phyloP scores from a whole-genome alignment of 306 rosid species.

The Malus orientalis region DNA sequence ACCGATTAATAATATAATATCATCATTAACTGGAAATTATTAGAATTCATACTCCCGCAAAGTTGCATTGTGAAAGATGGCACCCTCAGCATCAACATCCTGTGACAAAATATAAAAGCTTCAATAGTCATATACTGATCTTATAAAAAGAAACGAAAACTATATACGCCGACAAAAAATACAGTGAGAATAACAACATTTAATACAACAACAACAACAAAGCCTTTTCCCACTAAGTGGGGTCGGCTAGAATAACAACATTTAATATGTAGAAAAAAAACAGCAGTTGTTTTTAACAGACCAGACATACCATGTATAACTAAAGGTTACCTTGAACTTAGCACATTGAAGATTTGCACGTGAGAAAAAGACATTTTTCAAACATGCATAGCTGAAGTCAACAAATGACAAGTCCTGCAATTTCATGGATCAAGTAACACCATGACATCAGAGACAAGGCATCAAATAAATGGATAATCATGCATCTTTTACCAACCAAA shows the following conservation, averaged over 20 bases:
- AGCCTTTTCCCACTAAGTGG: too few relatives aligned
- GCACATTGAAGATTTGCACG: conserved; percentile 86
- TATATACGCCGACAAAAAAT: background rate
- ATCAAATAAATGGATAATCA: conserved; percentile 5
- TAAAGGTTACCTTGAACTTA: conserved; percentile 64
- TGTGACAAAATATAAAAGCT: conserved; percentile 10
- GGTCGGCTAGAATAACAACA: background rate
- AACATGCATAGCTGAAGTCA: conserved; percentile 95
- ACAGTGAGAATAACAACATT: background rate
- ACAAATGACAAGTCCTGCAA: conserved; percentile 77
- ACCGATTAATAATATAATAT: conserved; percentile 5
- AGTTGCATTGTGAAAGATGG: conserved; percentile 80
- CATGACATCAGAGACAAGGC: background rate
- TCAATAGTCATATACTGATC: background rate
- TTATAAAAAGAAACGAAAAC: background rate
- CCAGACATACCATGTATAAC: background rate
- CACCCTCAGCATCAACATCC: conserved; percentile 92
- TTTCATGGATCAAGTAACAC: conserved; percentile 8
- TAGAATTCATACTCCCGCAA: conserved; percentile 75
- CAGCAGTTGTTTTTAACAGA: background rate
- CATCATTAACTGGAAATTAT: background rate
- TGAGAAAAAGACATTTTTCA: conserved; percentile 79
- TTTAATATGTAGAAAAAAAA: background rate
- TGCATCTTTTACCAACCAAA: background rate
- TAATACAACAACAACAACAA: background rate